Conservation (phyloP, 495 filamentous ascomycete genomes). For the Penicillium egyptiacum region DNA sequence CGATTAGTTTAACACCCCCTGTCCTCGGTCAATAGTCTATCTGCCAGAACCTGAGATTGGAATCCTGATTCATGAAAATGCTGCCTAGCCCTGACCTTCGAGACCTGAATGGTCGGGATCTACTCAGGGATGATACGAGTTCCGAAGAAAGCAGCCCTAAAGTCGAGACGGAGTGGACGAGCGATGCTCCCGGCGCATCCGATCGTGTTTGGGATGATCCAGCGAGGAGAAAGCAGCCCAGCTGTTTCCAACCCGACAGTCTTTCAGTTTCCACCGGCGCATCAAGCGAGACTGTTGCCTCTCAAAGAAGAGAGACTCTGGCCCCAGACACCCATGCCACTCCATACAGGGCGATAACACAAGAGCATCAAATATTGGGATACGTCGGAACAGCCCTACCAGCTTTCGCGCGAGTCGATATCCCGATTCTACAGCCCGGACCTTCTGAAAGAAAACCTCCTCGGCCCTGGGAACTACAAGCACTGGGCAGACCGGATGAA, state of each 20-base stretch:
- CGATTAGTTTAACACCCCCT: too few species aligned
- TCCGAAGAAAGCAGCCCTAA: neutral
- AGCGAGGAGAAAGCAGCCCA: neutral
- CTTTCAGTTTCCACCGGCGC: neutral
- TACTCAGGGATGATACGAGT: neutral
- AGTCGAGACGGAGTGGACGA: neutral
- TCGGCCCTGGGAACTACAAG: constrained; percentile 14
- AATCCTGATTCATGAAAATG: neutral
- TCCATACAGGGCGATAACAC: neutral
- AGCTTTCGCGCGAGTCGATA: neutral
- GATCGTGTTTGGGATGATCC: neutral
- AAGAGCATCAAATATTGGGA: neutral
- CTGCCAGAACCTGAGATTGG: neutral
- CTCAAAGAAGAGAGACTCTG: neutral
- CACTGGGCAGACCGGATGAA: constrained; percentile 5
- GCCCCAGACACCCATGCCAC: neutral
- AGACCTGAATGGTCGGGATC: neutral
- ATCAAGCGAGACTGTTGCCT: neutral
- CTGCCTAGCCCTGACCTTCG: neutral
- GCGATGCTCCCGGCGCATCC: neutral
- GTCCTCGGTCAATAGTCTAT: too few species aligned
- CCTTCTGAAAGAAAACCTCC: constrained; percentile 2
- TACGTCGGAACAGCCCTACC: neutral
- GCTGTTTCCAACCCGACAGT: neutral
- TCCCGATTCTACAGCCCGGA: neutral